Base-by-base conservation (phyloP, 1,139 yeast species). In the Scheffersomyces stambukii region DNA sequence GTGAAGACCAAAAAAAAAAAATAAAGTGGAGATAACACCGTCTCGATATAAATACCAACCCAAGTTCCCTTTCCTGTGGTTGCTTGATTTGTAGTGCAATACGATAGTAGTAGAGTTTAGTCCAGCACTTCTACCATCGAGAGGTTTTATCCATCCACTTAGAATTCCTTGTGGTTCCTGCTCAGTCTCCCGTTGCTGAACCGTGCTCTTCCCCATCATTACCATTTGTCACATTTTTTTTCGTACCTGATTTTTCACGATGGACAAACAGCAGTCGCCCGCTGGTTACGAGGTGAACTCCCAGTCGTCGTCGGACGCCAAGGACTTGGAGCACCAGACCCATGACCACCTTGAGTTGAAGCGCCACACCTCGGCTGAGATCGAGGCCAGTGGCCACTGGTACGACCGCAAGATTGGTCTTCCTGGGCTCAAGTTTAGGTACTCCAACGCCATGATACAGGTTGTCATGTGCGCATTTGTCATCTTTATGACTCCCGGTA, bases 401-500 rank as follows among this genome's bases (percentile, higher is more conserved):
- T 68, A 65, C 41, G 72, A 68, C 41, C 53, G 54, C 33, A 45
- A 42, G 29, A 21, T 33, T 18, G 25, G 14, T 13, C 13, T 38
- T 8, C 32, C 35, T 16, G 35, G 35, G 9, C 19, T 25, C 5
- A 29, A 30, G 8, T 27, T 38, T 24, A 36, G 37, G 19, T 72
- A 64, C 48, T 68, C 76, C 4, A 48, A 55, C 38, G 59, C 72
- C 27, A 61, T 64, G 57, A 45, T 56, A 28, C 77, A 71, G 43
- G 54, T 70, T 16, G 56, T 69, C 18, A 52, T 71, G 57, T 54
- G 69, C 40, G 58, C 76, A 8, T 70, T 73, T 42, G 74, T 70
- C 12, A 52, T 71, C 21, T 73, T 74, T 46, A 55, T 72, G 61
- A 65, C 75, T 13, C 76, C 77, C 0, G 81, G 81, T 35, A 71